A percentile compares a stretch with the other conserved stretches of the same genome.
These are phyloP conservation scores for Primulina huaijiensis DNA, from an alignment of 257 asterid species.

Conservation along the genomic window DNA sequence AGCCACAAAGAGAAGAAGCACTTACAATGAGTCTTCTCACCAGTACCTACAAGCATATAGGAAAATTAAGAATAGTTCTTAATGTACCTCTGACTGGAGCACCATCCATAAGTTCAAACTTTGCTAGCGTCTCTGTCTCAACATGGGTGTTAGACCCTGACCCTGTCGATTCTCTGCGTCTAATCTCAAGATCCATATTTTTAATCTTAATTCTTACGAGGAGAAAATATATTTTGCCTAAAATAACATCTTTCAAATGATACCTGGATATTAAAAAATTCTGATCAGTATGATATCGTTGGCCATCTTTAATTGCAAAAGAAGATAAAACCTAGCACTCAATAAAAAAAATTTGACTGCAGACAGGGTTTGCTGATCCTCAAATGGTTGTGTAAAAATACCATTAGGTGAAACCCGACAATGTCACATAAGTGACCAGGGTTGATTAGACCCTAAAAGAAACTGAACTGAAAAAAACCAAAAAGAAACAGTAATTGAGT, in stretches of 20 bases:
- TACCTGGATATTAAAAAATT: conserved; percentile 61
- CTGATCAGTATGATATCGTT: conserved; percentile 16
- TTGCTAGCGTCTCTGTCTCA: conserved; percentile 97
- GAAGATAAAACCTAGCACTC: not conserved
- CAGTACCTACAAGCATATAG: not conserved
- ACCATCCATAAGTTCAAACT: conserved; percentile 98
- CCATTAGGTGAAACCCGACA: not conserved
- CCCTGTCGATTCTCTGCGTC: conserved; percentile 96
- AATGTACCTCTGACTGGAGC: conserved; percentile 93
- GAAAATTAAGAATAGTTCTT: not conserved
- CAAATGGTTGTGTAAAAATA: not conserved
- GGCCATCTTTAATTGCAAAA: not conserved
- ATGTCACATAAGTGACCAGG: not conserved
- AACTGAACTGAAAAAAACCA: not conserved
- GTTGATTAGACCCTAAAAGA: not conserved
- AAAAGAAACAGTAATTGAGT: not conserved
- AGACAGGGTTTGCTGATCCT: not conserved
- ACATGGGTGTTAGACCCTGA: conserved; percentile 95
- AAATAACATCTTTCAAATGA: conserved; percentile 89
- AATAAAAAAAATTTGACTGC: no score
- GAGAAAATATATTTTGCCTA: conserved; percentile 93
- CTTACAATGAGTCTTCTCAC: not conserved
- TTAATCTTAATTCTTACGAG: conserved; percentile 94
- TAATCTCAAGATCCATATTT: conserved; percentile 96
- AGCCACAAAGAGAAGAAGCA: not conserved